A percentile compares a stretch with the other conserved stretches of the same genome.
phyloP scores from a whole-genome alignment of 2,329 filamentous ascomycete species.

The Fusarium austroafricanum region DNA sequence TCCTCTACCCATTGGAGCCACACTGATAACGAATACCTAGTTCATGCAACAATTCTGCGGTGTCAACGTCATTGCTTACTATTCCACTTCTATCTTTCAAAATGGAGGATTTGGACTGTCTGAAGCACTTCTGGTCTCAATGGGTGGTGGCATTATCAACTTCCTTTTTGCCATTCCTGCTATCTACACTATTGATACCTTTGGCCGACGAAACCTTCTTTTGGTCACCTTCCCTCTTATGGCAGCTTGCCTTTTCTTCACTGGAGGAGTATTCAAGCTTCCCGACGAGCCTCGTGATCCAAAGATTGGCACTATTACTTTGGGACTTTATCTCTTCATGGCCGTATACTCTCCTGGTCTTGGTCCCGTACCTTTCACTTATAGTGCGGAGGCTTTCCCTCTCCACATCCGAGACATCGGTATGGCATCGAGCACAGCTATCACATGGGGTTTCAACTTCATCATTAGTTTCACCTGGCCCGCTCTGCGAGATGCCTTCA shows the following conservation, averaged over 20 bases:
- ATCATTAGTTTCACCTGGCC: conserved; percentile 54
- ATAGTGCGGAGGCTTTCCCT: conserved; percentile 69
- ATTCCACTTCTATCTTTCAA: conserved; percentile 59
- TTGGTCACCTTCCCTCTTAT: conserved; percentile 69
- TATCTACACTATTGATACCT: conserved; percentile 69
- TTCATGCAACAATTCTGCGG: conserved; percentile 54
- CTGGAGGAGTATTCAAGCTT: conserved; percentile 63
- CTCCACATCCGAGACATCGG: conserved; percentile 66
- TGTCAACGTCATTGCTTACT: conserved; percentile 69
- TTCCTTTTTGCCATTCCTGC: conserved; percentile 69
- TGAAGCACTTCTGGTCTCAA: conserved; percentile 63
- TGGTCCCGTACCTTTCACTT: conserved; percentile 69
- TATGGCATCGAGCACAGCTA: conserved; percentile 61
- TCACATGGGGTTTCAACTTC: conserved; percentile 56
- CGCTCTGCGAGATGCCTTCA: conserved; percentile 35
- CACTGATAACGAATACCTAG: too few relatives aligned
- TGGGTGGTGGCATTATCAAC: conserved; percentile 68
- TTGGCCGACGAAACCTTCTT: conserved; percentile 65
- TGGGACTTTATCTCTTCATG: conserved; percentile 56
- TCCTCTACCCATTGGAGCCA: too few relatives aligned
- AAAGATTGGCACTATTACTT: conserved; percentile 51
- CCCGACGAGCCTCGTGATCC: background rate
- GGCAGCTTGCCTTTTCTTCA: conserved; percentile 65
- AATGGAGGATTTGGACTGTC: conserved; percentile 56
- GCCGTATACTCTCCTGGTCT: conserved; percentile 62